A percentile compares a stretch with the other conserved stretches of the same genome.
Evolutionary conservation across 192 early-diverging fungal genomes (phyloP).

Genomic region (Mycoemilia scoparia): DNA sequence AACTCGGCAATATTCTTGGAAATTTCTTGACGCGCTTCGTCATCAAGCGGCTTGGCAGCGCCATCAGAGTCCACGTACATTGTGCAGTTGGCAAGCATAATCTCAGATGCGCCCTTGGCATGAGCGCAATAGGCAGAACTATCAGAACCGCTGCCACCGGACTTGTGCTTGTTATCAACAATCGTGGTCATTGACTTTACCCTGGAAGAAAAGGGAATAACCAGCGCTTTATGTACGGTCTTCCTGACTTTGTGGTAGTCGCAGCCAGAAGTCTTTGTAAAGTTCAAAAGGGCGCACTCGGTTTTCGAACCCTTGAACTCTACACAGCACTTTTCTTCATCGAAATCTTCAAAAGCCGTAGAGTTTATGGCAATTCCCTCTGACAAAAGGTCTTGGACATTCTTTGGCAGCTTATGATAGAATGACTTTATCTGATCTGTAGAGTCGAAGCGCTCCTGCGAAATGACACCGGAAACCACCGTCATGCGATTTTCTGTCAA

Average conservation of each 20-base stretch:
- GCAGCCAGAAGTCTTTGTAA: conserved; percentile 39
- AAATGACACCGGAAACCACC: conserved; percentile 42
- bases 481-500: conserved; percentile 75
- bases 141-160: too few relatives aligned
- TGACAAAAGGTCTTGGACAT: conserved; percentile 23
- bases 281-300: conserved; percentile 57
- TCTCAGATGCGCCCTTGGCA: conserved; percentile 70
- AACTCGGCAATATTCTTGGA: conserved; percentile 34
- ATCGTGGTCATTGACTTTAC: conserved; percentile 79
- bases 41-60: conserved; percentile 22
- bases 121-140: conserved; percentile 32
- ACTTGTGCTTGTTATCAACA: conserved; percentile 17
- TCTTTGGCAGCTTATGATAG: conserved; percentile 23
- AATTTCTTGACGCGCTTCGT: conserved; percentile 18
- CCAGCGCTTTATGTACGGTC: conserved; percentile 32
- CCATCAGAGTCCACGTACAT: conserved; percentile 39
- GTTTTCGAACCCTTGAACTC: conserved; percentile 64
- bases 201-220: conserved; percentile 78
- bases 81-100: conserved; percentile 44
- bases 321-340: conserved; percentile 33
- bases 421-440: conserved; percentile 27
- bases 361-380: conserved; percentile 56
- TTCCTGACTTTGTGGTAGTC: conserved; percentile 38
- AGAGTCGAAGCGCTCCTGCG: conserved; percentile 23
- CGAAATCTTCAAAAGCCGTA: conserved; percentile 51